These are phyloP conservation scores for Artemisia tridentata DNA, from an alignment of 129 eudicot genomes.

Conservation along the genomic window DNA sequence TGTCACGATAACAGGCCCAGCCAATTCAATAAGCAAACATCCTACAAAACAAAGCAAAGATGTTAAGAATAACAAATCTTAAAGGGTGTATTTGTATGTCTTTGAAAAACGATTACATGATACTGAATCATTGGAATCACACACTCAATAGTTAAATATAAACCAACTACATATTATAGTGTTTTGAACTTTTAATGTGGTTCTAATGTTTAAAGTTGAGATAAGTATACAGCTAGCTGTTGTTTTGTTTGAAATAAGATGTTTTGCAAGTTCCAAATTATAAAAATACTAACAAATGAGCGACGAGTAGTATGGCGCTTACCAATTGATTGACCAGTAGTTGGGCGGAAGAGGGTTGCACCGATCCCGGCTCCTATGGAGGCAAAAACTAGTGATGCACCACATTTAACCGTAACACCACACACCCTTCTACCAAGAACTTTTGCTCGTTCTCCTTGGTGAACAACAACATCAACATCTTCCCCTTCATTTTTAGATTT, in stretches of 20 bases:
- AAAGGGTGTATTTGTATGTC: neutral
- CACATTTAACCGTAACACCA: slow-evolving; percentile 53
- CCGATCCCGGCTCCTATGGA: too few species aligned
- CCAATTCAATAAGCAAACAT: slow-evolving; percentile 75
- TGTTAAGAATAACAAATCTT: neutral
- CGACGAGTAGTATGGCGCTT: neutral
- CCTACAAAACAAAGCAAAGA: slow-evolving; percentile 45
- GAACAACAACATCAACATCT: slow-evolving; percentile 15
- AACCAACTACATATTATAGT: too few species aligned
- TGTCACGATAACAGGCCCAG: slow-evolving; percentile 69
- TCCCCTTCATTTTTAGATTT: slow-evolving; percentile 39
- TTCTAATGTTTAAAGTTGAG: too few species aligned
- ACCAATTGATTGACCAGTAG: too few species aligned
- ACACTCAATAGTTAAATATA: too few species aligned
- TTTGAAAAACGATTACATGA: neutral
- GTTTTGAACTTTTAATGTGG: too few species aligned
- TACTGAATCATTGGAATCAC: too few species aligned
- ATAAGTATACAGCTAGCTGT: too few species aligned
- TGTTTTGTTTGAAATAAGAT: too few species aligned
- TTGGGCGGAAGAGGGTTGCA: too few species aligned
- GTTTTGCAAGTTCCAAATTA: too few species aligned
- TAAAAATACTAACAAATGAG: neutral
- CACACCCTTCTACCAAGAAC: slow-evolving; percentile 59
- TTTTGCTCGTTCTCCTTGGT: slow-evolving; percentile 35
- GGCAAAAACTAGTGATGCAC: slow-evolving; percentile 41